These are phyloP conservation scores for Setomelanomma holmii DNA, from an alignment of 2,329 filamentous ascomycete species.

Conservation along the genomic window DNA sequence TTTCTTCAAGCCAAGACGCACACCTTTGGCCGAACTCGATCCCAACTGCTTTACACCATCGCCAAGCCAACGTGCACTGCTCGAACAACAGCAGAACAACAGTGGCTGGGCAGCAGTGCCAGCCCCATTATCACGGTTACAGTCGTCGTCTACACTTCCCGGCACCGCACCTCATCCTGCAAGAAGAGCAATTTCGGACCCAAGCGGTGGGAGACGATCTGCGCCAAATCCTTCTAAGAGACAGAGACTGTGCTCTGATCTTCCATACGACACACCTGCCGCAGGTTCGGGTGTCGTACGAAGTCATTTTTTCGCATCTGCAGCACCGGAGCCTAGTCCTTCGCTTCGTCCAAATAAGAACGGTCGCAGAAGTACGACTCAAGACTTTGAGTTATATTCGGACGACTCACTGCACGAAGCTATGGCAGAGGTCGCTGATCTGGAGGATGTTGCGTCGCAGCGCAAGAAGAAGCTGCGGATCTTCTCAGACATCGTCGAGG, in stretches of 20 bases:
- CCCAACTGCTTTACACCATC: slow-evolving; percentile 72
- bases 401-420: slow-evolving; percentile 57
- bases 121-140: slow-evolving; percentile 51
- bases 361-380: slow-evolving; percentile 36
- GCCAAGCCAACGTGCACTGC: slow-evolving; percentile 66
- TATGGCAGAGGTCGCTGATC: slow-evolving; percentile 46
- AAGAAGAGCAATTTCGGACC: slow-evolving; percentile 48
- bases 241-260: slow-evolving; percentile 55
- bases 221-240: slow-evolving; percentile 54
- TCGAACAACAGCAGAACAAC: slow-evolving; percentile 60
- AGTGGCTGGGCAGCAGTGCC: slow-evolving; percentile 63
- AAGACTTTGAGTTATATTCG: slow-evolving; percentile 56
- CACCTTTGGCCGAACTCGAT: slow-evolving; percentile 71
- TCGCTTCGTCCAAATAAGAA: slow-evolving; percentile 47
- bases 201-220: slow-evolving; percentile 49
- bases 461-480: slow-evolving; percentile 43
- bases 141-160: slow-evolving; percentile 26
- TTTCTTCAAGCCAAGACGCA: slow-evolving; percentile 70
- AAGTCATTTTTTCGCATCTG: slow-evolving; percentile 55
- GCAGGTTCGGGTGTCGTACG: slow-evolving; percentile 40
- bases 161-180: slow-evolving; percentile 53
- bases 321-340: slow-evolving; percentile 49
- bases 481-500: slow-evolving; percentile 35
- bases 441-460: slow-evolving; percentile 37
- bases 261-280: slow-evolving; percentile 34